phyloP scores from a whole-genome alignment of 164 flowering plant genomes.

The Aristolochia californica region DNA sequence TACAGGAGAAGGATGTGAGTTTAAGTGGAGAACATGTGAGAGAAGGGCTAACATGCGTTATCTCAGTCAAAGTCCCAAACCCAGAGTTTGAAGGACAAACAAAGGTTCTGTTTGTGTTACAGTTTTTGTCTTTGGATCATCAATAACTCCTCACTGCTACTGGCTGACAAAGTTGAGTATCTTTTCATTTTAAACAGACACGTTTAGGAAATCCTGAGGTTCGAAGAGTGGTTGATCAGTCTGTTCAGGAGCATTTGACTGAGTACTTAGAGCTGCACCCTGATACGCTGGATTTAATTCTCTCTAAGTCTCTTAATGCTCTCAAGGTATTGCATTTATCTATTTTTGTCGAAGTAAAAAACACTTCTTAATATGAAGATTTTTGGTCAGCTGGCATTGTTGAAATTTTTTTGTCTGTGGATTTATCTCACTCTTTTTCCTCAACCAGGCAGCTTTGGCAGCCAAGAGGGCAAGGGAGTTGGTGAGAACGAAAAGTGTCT shows the following conservation, averaged over 20 bases:
- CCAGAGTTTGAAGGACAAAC: slow-evolving; percentile 99
- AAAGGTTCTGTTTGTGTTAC: slow-evolving; percentile 41
- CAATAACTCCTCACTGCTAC: background rate
- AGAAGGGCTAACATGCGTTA: slow-evolving; percentile 89
- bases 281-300: slow-evolving; percentile 80
- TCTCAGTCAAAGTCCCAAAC: slow-evolving; percentile 91
- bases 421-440: slow-evolving; percentile 1
- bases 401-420: background rate
- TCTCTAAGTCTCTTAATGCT: slow-evolving; percentile 86
- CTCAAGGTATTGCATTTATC: slow-evolving; percentile 47
- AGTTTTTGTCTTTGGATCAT: background rate
- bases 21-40: slow-evolving; percentile 96
- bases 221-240: slow-evolving; percentile 83
- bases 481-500: slow-evolving; percentile 78
- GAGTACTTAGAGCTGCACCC: slow-evolving; percentile 97
- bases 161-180: slow-evolving; percentile 4
- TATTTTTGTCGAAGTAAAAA: background rate
- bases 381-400: background rate
- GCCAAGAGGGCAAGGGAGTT: slow-evolving; percentile 94
- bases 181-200: slow-evolving; percentile 38
- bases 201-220: slow-evolving; percentile 99
- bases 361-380: background rate
- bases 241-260: slow-evolving; percentile 77
- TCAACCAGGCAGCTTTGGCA: slow-evolving; percentile 77
- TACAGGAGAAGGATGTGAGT: slow-evolving; percentile 82